Evolutionary conservation across 176 grass and related monocot genomes (phyloP).

Genomic region (Carex cristatella): DNA sequence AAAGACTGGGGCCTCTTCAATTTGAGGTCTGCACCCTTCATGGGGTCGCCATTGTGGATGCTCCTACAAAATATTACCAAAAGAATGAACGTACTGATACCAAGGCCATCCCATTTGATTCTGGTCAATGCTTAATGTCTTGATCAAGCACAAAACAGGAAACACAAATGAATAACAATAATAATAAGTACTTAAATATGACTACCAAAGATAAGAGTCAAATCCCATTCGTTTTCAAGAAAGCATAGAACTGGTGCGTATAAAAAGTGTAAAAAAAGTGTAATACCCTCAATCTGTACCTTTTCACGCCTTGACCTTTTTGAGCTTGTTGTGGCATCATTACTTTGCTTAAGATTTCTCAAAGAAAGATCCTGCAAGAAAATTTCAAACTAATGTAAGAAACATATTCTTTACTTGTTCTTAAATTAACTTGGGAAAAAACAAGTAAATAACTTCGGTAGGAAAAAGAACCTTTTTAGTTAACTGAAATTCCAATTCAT

Average conservation of each 20-base stretch:
- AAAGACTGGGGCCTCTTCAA: constrained; percentile 79
- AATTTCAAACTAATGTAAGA: not conserved
- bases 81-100: not conserved
- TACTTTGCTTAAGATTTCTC: constrained; percentile 17
- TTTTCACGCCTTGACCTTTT: constrained; percentile 28
- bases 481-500: constrained; percentile 27
- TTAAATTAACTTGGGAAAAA: constrained; percentile 9
- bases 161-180: not conserved
- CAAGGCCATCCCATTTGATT: not conserved
- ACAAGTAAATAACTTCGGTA: not conserved
- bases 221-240: not conserved
- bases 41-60: constrained; percentile 37
- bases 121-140: not conserved
- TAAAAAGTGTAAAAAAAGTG: not conserved
- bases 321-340: constrained; percentile 20
- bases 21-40: constrained; percentile 55
- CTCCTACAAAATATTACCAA: constrained; percentile 1
- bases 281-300: constrained; percentile 14
- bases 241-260: not conserved
- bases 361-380: constrained; percentile 20
- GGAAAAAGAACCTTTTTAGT: constrained; percentile 23
- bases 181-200: not conserved
- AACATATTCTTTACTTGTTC: not conserved
- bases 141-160: not conserved
- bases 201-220: not conserved